Conservation (phyloP, 352 stramenopile genomes). For the Thalassiosira hispida region DNA sequence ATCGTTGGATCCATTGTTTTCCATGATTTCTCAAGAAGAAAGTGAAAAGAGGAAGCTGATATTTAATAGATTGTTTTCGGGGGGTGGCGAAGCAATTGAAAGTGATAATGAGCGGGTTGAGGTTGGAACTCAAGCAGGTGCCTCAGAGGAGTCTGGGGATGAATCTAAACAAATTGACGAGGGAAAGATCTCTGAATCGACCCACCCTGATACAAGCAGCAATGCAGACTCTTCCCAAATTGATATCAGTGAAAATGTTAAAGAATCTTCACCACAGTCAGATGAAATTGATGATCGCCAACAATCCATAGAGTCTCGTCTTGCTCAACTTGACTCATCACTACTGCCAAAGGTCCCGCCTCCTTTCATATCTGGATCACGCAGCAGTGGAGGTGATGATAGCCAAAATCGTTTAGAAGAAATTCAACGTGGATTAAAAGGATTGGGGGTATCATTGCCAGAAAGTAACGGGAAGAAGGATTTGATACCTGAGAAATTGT, state of each 20-base stretch:
- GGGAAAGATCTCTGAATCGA: not conserved
- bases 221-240: not conserved
- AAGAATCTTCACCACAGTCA: not conserved
- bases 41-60: constrained; percentile 16
- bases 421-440: constrained; percentile 32
- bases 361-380: constrained; percentile 22
- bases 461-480: constrained; percentile 12
- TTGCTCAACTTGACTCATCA: constrained; percentile 36
- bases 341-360: constrained; percentile 30
- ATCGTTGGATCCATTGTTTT: constrained; percentile 30
- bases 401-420: constrained; percentile 24
- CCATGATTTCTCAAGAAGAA: constrained; percentile 27
- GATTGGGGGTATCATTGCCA: constrained; percentile 40
- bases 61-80: constrained; percentile 37
- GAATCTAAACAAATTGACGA: constrained; percentile 5
- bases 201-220: not conserved
- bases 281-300: constrained; percentile 17
- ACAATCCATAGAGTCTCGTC: constrained; percentile 27
- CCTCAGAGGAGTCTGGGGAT: not conserved
- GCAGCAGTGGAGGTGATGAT: not conserved
- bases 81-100: not conserved
- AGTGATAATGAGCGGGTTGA: not conserved
- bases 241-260: not conserved
- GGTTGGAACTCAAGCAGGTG: constrained; percentile 5
- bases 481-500: constrained; percentile 31